These are phyloP conservation scores for Pyrus betulifolia DNA, from an alignment of 306 rosid genomes.

Conservation along the genomic window DNA sequence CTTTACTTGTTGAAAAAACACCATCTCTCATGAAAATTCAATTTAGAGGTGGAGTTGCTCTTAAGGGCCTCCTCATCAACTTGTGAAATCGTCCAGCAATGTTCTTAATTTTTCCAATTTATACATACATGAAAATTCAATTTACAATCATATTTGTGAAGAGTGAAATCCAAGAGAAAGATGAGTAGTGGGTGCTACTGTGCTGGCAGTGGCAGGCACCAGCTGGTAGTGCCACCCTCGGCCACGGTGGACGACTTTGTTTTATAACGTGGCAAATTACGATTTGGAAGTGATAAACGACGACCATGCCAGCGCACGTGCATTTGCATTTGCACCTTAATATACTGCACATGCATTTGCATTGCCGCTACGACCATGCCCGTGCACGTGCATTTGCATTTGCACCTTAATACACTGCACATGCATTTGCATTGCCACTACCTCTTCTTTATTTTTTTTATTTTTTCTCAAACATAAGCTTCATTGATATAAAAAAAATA, in stretches of 20 bases:
- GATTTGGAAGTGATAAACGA: background rate
- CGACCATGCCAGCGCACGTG: background rate
- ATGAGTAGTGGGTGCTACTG: background rate
- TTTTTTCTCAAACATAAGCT: no score
- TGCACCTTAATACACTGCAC: background rate
- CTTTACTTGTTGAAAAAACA: no score
- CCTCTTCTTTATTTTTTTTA: background rate
- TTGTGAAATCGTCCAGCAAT: no score
- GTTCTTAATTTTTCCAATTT: no score
- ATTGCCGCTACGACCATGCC: background rate
- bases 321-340: no score
- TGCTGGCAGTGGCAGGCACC: background rate
- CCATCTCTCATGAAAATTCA: no score
- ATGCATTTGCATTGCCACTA: background rate
- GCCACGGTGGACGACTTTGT: background rate
- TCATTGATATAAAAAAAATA: no score
- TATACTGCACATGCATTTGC: background rate
- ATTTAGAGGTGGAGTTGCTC: no score
- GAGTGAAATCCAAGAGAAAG: background rate
- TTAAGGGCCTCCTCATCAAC: no score
- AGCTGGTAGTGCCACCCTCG: background rate
- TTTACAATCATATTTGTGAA: no score
- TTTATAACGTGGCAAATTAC: background rate
- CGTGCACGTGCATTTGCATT: background rate
- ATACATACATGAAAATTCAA: no score